phyloP scores from a whole-genome alignment of 352 stramenopile genomes.

The Pythium graminicola region DNA sequence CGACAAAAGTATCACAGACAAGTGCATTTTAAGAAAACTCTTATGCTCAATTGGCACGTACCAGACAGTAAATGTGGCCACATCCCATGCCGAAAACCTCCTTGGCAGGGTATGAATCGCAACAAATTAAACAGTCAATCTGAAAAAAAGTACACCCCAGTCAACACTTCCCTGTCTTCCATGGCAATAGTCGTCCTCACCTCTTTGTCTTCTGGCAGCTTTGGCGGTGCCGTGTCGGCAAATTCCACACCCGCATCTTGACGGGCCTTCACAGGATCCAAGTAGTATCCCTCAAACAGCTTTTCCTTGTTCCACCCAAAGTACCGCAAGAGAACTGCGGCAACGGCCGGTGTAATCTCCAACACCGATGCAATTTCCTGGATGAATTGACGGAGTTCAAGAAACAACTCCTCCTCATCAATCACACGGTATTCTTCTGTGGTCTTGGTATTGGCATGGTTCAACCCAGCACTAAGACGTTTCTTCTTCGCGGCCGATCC shows the following conservation, averaged over 20 bases:
- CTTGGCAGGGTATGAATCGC: constrained; percentile 74
- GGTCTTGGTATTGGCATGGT: constrained; percentile 20
- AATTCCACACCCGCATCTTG: constrained; percentile 58
- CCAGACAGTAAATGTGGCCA: constrained; percentile 94
- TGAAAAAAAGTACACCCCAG: too few relatives aligned
- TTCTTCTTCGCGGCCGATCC: constrained; percentile 68
- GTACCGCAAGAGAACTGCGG: constrained; percentile 73
- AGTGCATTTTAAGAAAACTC: too few relatives aligned
- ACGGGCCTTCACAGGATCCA: constrained; percentile 48
- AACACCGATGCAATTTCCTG: constrained; percentile 70
- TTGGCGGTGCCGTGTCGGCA: constrained; percentile 31
- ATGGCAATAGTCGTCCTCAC: constrained; percentile 30
- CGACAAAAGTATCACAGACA: too few relatives aligned
- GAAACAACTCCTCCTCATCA: constrained; percentile 70
- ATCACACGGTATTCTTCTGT: constrained; percentile 77
- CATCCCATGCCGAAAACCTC: constrained; percentile 93
- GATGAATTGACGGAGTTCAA: constrained; percentile 56
- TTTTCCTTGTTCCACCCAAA: constrained; percentile 90
- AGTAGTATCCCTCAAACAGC: constrained; percentile 82
- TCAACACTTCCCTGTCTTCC: too few relatives aligned
- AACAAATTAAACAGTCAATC: constrained; percentile 92
- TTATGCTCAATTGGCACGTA: constrained; percentile 50
- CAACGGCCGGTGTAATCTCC: constrained; percentile 53
- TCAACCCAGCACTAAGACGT: constrained; percentile 35
- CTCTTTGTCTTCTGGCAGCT: constrained; percentile 31